Evolutionary conservation across 2,329 filamentous ascomycete genomes (phyloP), one percentile per base, ranked within the genome.

Genomic region (Emmonsiellopsis sp.): DNA sequence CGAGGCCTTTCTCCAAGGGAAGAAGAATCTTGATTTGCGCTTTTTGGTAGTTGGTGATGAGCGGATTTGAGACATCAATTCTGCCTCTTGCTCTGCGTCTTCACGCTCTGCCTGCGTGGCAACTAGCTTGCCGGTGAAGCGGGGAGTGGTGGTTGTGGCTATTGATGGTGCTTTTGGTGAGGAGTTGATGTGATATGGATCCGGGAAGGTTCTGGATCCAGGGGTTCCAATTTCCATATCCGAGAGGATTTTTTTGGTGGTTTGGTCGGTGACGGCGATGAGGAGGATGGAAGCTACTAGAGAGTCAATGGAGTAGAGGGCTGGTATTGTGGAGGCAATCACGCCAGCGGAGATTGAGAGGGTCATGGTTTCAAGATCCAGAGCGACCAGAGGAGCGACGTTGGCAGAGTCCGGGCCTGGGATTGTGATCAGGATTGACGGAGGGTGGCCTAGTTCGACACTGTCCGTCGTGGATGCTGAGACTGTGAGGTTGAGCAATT

Each of bases 241-340:
- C 4, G 64, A 67, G 3, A 76, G 57, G 5, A 71, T 62, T 0
- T 63, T 63, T 31, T 68, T 73, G 1, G 68, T 73, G 10, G 61
- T 58, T 52, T 71, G 63, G 49, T 76, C 74, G 1, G 71, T 69
- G 51, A 74, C 65, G 0, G 72, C 72, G 13, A 76, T 69, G 2
- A 71, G 67, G 14, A 77, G 60, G 6, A 77, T 64, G 4, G 74
- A 70, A 1, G 72, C 69, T 44, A 77, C 62, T 10, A 77, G 60
- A 5, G 73, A 72, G 56, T 77, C 75, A 37, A 77, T 71, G 6
- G 71, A 70, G 54, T 77, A 77, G 33, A 76, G 59, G 6, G 72
- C 75, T 1, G 72, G 72, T 7, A 77, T 69, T 0, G 67, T 68
- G 6, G 65, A 62, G 2, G 67, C 63, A 8, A 76, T 72, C 1